A percentile compares a stretch with the other conserved stretches of the same genome.
phyloP scores from a whole-genome alignment of 2,329 filamentous ascomycete species.

The Clonostachys byssicola region DNA sequence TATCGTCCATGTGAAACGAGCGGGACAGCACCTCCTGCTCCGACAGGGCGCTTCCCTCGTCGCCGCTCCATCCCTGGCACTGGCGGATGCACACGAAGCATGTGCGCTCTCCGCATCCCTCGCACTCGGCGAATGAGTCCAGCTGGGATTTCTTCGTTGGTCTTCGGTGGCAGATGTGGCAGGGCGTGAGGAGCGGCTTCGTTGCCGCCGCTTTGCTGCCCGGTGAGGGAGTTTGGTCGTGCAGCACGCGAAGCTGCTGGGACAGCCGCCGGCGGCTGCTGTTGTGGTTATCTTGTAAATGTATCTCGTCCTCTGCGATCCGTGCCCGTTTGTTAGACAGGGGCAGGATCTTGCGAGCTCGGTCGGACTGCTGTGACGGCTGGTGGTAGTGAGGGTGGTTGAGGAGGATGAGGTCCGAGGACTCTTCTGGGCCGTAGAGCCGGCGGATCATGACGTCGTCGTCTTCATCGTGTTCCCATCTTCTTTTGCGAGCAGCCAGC shows the following conservation, averaged over 20 bases:
- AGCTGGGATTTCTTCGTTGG: conserved; percentile 63
- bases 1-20: conserved; percentile 48
- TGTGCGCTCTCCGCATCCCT: conserved; percentile 55
- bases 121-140: conserved; percentile 61
- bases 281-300: not conserved
- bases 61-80: conserved; percentile 45
- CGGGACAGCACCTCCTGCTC: conserved; percentile 30
- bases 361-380: conserved; percentile 7
- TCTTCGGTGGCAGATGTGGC: conserved; percentile 64
- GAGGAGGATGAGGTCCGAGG: conserved; percentile 16
- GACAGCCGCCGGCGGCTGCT: not conserved
- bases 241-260: not conserved
- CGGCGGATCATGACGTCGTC: conserved; percentile 8
- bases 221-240: conserved; percentile 5
- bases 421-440: conserved; percentile 15
- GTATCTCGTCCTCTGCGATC: not conserved
- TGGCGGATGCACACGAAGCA: conserved; percentile 67
- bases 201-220: not conserved
- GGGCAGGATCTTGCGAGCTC: conserved; percentile 20
- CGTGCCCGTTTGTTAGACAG: conserved; percentile 21
- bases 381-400: conserved; percentile 7
- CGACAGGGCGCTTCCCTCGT: conserved; percentile 13
- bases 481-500: conserved; percentile 24
- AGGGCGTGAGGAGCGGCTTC: conserved; percentile 41
- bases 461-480: conserved; percentile 20